Percentiles rank a stretch among this genome's conserved stretches.
phyloP scores from a whole-genome alignment of 176 grass and related monocot species.

The Carex scoparia region DNA sequence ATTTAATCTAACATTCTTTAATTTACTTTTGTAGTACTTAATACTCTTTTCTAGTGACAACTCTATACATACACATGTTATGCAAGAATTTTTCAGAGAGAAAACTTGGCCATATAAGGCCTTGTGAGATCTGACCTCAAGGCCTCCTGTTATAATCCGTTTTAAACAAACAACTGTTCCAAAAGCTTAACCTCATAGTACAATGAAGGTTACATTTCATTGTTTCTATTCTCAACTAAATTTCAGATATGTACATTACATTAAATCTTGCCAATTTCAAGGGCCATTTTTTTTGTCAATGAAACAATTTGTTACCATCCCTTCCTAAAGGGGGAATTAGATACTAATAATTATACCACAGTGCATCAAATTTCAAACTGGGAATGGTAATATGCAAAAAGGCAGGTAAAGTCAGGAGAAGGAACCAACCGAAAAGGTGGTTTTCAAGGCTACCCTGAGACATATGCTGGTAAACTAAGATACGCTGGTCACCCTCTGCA shows the following conservation, averaged over 20 bases:
- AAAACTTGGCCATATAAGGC: not conserved
- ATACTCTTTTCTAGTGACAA: not conserved
- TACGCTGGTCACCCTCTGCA: slow-evolving; percentile 31
- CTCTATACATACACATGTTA: not conserved
- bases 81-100: not conserved
- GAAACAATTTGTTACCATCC: not conserved
- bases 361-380: not conserved
- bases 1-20: not conserved
- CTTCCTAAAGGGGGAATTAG: not conserved
- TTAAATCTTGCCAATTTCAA: not conserved
- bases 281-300: not conserved
- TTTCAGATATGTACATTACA: not conserved
- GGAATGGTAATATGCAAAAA: not conserved
- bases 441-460: slow-evolving; percentile 39
- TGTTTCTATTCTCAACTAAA: not conserved
- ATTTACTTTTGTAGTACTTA: not conserved
- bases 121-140: not conserved
- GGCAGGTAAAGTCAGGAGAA: not conserved
- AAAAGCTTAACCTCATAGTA: not conserved
- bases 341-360: not conserved
- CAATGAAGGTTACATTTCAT: not conserved
- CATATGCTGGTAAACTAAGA: slow-evolving; percentile 46
- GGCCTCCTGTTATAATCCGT: not conserved
- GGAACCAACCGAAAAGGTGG: slow-evolving; percentile 35
- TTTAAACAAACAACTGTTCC: not conserved